Conservation (phyloP, 2,329 filamentous ascomycete species). For the Aspergillus carbonarius region DNA sequence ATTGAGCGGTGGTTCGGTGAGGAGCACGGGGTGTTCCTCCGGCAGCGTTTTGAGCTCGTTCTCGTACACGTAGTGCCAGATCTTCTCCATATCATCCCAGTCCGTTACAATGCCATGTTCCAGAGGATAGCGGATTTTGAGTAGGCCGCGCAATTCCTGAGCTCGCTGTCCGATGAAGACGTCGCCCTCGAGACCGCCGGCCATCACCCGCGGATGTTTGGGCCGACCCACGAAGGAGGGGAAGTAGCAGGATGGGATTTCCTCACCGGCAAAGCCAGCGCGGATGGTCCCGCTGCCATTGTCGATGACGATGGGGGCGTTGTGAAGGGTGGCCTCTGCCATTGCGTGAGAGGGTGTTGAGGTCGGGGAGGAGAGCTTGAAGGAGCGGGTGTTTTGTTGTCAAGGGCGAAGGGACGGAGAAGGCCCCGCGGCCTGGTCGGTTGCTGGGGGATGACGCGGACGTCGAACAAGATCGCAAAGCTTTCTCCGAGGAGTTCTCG, state of each 20-base stretch:
- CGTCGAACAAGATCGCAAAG: neutral
- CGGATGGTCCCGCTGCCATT: constrained; percentile 98
- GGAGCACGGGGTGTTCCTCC: constrained; percentile 96
- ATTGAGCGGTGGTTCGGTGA: constrained; percentile 95
- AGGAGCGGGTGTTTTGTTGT: constrained; percentile 20
- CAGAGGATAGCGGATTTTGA: constrained; percentile 94
- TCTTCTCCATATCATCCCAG: constrained; percentile 99
- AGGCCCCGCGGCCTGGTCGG: constrained; percentile 31
- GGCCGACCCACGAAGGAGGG: constrained; percentile 95
- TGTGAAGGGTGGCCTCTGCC: constrained; percentile 74
- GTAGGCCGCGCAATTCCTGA: constrained; percentile 81
- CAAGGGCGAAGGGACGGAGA: constrained; percentile 18
- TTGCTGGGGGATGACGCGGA: neutral
- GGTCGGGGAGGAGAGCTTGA: constrained; percentile 11
- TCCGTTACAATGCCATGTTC: constrained; percentile 98
- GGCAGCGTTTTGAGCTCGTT: constrained; percentile 95
- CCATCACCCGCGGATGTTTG: constrained; percentile 90
- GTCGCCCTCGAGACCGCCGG: constrained; percentile 94
- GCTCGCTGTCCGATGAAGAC: constrained; percentile 94
- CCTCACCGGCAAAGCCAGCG: constrained; percentile 93
- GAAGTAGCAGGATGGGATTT: constrained; percentile 94
- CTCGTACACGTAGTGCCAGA: constrained; percentile 97
- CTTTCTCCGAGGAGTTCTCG: neutral
- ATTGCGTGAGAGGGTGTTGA: constrained; percentile 42
- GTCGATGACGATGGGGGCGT: constrained; percentile 97